These are phyloP conservation scores for Erysimum pusillum DNA, from an alignment of 441 rosid species.

Conservation along the genomic window DNA sequence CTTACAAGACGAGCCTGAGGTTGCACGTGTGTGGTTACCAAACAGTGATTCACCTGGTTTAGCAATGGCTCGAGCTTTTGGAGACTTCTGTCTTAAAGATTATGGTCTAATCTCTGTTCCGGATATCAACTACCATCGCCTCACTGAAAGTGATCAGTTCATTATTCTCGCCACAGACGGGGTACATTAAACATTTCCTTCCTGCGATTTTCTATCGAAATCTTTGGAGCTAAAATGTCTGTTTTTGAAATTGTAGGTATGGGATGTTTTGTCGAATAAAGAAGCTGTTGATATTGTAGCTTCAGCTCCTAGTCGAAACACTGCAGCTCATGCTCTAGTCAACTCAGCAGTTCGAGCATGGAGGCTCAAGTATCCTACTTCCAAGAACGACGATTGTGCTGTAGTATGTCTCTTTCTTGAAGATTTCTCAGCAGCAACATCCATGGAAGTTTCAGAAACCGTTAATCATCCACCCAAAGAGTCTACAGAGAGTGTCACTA, in stretches of 20 bases:
- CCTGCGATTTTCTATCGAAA: not conserved
- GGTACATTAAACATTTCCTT: slow-evolving; percentile 42
- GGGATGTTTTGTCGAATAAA: slow-evolving; percentile 82
- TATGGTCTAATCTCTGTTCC: slow-evolving; percentile 78
- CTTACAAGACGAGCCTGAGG: slow-evolving; percentile 83
- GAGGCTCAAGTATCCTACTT: slow-evolving; percentile 79
- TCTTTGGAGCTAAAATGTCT: slow-evolving; percentile 22
- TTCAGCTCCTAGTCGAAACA: slow-evolving; percentile 64
- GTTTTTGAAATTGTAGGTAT: slow-evolving; percentile 47
- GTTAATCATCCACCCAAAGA: slow-evolving; percentile 25
- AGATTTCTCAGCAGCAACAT: slow-evolving; percentile 38
- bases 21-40: slow-evolving; percentile 87
- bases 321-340: slow-evolving; percentile 79
- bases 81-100: slow-evolving; percentile 84
- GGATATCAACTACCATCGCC: slow-evolving; percentile 62
- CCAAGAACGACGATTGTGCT: slow-evolving; percentile 78
- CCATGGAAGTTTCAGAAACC: slow-evolving; percentile 30
- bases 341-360: slow-evolving; percentile 77
- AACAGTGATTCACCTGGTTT: slow-evolving; percentile 79
- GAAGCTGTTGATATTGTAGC: slow-evolving; percentile 76
- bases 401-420: slow-evolving; percentile 76
- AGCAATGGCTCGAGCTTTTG: slow-evolving; percentile 86
- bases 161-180: slow-evolving; percentile 78
- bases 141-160: slow-evolving; percentile 67
- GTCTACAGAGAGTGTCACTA: slow-evolving; percentile 29